A percentile compares a stretch with the other conserved stretches of the same genome.
Conservation (phyloP, 352 stramenopile genomes). For the Globisporangium cystogenes region DNA sequence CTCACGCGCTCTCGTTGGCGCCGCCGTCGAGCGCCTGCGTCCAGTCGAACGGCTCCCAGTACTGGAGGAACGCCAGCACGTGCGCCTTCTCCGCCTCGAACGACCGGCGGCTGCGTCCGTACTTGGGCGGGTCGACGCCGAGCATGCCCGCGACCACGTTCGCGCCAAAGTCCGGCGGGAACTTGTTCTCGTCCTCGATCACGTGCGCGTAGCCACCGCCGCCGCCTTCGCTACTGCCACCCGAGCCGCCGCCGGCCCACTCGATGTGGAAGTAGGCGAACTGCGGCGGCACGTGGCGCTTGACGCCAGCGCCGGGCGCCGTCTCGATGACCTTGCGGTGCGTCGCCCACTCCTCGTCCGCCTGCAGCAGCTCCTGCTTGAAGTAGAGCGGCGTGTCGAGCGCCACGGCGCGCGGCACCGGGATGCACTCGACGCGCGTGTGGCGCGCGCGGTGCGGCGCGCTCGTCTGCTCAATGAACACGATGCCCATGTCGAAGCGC, state of each 20-base stretch:
- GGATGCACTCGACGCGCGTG: conserved; percentile 77
- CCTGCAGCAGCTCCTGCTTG: conserved; percentile 78
- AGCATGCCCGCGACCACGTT: conserved; percentile 78
- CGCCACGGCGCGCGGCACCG: conserved; percentile 52
- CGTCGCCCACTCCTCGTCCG: conserved; percentile 70
- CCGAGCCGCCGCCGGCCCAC: conserved; percentile 23
- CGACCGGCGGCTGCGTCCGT: conserved; percentile 34
- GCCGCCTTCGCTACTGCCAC: conserved; percentile 1
- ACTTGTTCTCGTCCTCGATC: conserved; percentile 74
- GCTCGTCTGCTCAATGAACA: conserved; percentile 80
- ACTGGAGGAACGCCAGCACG: conserved; percentile 52
- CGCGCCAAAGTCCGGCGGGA: conserved; percentile 71
- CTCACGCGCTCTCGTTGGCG: not conserved
- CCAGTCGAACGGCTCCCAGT: conserved; percentile 74
- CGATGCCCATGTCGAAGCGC: conserved; percentile 46
- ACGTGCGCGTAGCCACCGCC: conserved; percentile 73
- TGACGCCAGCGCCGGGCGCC: conserved; percentile 46
- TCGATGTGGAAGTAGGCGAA: conserved; percentile 86
- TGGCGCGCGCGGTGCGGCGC: conserved; percentile 55
- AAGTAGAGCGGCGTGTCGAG: conserved; percentile 73
- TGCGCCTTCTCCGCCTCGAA: conserved; percentile 58
- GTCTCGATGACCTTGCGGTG: conserved; percentile 84
- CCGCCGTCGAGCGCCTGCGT: conserved; percentile 66
- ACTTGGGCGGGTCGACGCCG: conserved; percentile 58
- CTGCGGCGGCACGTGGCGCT: conserved; percentile 58